phyloP scores from a whole-genome alignment of 192 early-diverging fungal genomes.

The Radiomyces spectabilis region DNA sequence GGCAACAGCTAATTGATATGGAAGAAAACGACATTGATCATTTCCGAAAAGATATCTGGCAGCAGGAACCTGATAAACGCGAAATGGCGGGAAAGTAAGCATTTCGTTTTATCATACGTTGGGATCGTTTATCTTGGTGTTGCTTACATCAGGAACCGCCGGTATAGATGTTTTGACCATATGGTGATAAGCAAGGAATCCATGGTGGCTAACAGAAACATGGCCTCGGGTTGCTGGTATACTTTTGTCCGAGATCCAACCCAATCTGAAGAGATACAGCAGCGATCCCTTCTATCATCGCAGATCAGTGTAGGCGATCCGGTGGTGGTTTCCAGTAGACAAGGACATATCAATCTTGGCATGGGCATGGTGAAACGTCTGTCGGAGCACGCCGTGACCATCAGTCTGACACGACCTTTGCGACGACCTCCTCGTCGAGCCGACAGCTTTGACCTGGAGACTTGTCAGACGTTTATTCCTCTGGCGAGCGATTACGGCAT shows the following conservation, averaged over 20 bases:
- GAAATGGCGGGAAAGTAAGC: slow-evolving; percentile 30
- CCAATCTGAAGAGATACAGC: neutral
- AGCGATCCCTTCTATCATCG: neutral
- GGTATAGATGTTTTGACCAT: slow-evolving; percentile 28
- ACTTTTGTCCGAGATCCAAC: neutral
- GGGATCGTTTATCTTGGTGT: neutral
- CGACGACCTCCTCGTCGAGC: slow-evolving; percentile 22
- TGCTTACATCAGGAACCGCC: neutral
- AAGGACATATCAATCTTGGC: slow-evolving; percentile 64
- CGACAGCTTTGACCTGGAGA: slow-evolving; percentile 39
- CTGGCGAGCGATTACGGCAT: slow-evolving; percentile 19
- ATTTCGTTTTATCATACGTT: neutral
- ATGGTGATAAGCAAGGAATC: no score
- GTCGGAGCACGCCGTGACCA: slow-evolving; percentile 22
- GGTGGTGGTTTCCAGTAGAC: slow-evolving; percentile 73
- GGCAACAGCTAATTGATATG: slow-evolving; percentile 65
- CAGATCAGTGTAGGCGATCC: slow-evolving; percentile 66
- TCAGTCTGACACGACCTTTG: slow-evolving; percentile 2
- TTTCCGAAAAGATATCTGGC: slow-evolving; percentile 66
- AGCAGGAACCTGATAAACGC: slow-evolving; percentile 25
- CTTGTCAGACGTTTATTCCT: slow-evolving; percentile 54
- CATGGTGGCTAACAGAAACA: neutral
- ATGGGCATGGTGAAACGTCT: slow-evolving; percentile 64
- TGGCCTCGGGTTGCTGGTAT: neutral
- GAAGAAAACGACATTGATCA: slow-evolving; percentile 67